Evolutionary conservation across 208 protist genomes (phyloP).

Genomic region (Leishmania gerbilli): DNA sequence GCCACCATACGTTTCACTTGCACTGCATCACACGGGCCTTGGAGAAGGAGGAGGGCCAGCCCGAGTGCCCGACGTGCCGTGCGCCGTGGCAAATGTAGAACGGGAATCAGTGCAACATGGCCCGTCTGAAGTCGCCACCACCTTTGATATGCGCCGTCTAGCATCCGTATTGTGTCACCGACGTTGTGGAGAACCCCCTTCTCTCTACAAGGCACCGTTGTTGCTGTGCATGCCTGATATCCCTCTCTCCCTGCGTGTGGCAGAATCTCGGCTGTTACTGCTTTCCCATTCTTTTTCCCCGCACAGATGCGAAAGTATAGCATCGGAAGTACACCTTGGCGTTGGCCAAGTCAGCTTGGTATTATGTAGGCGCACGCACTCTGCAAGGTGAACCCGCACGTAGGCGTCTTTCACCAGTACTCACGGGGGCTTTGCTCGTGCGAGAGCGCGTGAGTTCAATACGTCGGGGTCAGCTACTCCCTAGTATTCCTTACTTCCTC

Average conservation of each 20-base stretch:
- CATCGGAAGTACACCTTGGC: not conserved
- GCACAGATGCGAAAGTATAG: not conserved
- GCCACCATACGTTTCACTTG: conserved; percentile 99
- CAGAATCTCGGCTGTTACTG: not conserved
- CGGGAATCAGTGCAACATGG: not conserved
- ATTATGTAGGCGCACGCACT: not conserved
- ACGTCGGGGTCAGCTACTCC: not conserved
- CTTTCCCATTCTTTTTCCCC: not conserved
- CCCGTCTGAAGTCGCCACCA: not conserved
- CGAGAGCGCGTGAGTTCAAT: not conserved
- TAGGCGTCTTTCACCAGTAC: not conserved
- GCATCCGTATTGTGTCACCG: not conserved
- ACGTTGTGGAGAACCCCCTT: not conserved
- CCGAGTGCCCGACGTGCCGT: conserved; percentile 84
- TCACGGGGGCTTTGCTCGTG: not conserved
- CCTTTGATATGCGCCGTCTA: not conserved
- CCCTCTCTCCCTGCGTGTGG: not conserved
- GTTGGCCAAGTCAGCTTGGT: not conserved
- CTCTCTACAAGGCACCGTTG: not conserved
- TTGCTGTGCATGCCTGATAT: not conserved
- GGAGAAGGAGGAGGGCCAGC: conserved; percentile 51
- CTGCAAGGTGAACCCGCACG: not conserved
- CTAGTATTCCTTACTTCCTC: not conserved
- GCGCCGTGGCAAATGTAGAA: conserved; percentile 73
- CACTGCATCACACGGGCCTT: conserved; percentile 98